These are phyloP conservation scores for Botrytis paeoniae DNA, from an alignment of 2,329 filamentous ascomycete genomes.

Conservation along the genomic window DNA sequence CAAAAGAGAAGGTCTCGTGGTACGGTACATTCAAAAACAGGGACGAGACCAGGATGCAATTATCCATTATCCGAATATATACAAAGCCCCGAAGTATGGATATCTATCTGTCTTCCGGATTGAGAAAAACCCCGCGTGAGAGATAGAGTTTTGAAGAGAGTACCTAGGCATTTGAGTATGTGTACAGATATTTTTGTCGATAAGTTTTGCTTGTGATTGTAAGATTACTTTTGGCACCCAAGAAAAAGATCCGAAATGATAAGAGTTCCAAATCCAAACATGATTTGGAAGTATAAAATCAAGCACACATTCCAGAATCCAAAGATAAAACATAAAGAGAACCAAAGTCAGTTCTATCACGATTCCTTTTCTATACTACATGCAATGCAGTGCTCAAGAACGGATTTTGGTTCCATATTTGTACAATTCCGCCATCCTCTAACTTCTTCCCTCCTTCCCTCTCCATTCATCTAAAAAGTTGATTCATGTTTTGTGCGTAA, in stretches of 20 bases:
- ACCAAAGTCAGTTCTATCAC: slow-evolving; percentile 20
- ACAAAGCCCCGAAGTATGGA: neutral
- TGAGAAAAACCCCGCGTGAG: neutral
- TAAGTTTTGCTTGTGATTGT: slow-evolving; percentile 11
- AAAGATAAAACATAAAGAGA: neutral
- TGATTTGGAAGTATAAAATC: neutral
- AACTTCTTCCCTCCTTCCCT: slow-evolving; percentile 22
- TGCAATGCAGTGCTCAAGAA: slow-evolving; percentile 35
- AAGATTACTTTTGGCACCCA: neutral
- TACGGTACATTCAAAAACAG: neutral
- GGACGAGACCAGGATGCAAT: neutral
- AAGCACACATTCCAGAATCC: neutral
- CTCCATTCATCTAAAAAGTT: slow-evolving; percentile 24
- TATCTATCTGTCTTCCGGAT: neutral
- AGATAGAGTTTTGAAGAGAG: neutral
- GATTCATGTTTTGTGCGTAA: slow-evolving; percentile 12
- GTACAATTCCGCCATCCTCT: slow-evolving; percentile 29
- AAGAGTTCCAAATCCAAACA: neutral
- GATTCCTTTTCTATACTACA: slow-evolving; percentile 37
- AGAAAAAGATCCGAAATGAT: neutral
- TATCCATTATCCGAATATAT: slow-evolving; percentile 8
- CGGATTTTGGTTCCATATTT: slow-evolving; percentile 27
- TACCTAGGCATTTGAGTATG: slow-evolving; percentile 4
- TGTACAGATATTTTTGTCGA: neutral
- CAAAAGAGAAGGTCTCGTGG: slow-evolving; percentile 8